Conservation (phyloP, 495 filamentous ascomycete genomes). For the Tuber indicum region DNA sequence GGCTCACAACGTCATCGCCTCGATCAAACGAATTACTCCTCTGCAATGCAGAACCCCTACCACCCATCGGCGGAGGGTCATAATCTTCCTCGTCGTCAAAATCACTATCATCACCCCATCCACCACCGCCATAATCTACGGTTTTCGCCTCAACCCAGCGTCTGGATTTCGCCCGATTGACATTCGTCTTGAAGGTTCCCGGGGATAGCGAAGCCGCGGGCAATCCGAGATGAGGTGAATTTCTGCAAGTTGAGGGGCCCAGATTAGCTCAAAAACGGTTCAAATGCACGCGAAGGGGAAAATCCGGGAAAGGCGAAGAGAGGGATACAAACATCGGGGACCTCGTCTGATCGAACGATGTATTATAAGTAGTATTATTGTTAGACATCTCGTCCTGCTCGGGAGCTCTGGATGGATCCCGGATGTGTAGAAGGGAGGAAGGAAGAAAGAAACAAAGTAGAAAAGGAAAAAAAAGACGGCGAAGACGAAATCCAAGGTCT, state of each 20-base stretch:
- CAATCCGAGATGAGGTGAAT: conserved; percentile 21
- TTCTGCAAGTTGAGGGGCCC: conserved; percentile 16
- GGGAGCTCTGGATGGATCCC: neutral
- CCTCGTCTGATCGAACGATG: conserved; percentile 32
- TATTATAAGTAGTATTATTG: conserved; percentile 32
- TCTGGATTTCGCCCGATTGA: conserved; percentile 83
- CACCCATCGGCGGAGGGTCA: conserved; percentile 15
- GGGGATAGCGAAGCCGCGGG: conserved; percentile 44
- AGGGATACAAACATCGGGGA: conserved; percentile 38
- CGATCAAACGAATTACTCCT: conserved; percentile 23
- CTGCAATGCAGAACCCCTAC: conserved; percentile 13
- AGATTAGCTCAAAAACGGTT: conserved; percentile 17
- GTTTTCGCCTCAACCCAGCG: conserved; percentile 91
- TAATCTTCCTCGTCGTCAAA: conserved; percentile 60
- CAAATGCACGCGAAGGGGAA: neutral
- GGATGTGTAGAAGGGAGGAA: neutral
- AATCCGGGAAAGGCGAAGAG: conserved; percentile 11
- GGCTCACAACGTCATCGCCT: conserved; percentile 19
- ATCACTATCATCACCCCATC: conserved; percentile 83
- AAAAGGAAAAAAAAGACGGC: neutral
- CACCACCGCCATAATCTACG: conserved; percentile 83
- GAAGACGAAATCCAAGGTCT: neutral
- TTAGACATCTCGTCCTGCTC: neutral
- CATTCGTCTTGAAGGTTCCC: conserved; percentile 65
- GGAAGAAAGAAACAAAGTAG: neutral